Base-by-base conservation (phyloP, 345 rosid species). In the Carallia pectinifolia region DNA sequence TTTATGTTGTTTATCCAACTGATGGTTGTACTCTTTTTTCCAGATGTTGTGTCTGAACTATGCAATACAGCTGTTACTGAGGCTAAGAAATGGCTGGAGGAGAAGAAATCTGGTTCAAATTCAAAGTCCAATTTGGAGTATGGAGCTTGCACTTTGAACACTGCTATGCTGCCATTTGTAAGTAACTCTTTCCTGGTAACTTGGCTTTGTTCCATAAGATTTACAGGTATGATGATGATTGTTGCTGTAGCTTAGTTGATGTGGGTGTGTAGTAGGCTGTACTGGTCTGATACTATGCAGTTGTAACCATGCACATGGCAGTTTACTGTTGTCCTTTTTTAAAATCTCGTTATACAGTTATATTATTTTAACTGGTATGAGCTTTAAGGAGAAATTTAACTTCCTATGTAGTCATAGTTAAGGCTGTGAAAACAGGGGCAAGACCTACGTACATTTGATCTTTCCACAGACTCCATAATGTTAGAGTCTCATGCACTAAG, bases 71-170 rank as follows among this genome's bases (percentile, higher is more conserved):
- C 89, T 80, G 83, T 88, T 64, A 71, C 61, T 72, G 96, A 92
- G 86, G 97, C 97, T 55, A 90, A 82, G 70, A 90, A 82, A 68
- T 91, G 96, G 96, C 72, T 88, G 23, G 85, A 86, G 79, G 86
- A 84, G 82, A 91, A 91, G 85, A 94, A 86, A 82, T 81, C 67
- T 9, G 87, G 85, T 39, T 86, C 91, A 69, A 82, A 53, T 73
- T 78, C 84, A 50, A 88, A 83, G 77, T 68, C 87, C 68, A 87
- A 79, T 29, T 72, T 80, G 76, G 84, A 85, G 58, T 71, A 38
- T 65, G 85, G 80, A 68, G 74, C 64, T 55, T 76, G 70, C 71
- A 71, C 70, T 55, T 58, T 80, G 71, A 78, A 77, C 79, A 64
- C 84, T 69, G 75, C 60, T 18, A 61, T 62, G 38, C 44, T 75